These are phyloP conservation scores for Candida coquimbonensis DNA, from an alignment of 805 yeast species.

Conservation along the genomic window DNA sequence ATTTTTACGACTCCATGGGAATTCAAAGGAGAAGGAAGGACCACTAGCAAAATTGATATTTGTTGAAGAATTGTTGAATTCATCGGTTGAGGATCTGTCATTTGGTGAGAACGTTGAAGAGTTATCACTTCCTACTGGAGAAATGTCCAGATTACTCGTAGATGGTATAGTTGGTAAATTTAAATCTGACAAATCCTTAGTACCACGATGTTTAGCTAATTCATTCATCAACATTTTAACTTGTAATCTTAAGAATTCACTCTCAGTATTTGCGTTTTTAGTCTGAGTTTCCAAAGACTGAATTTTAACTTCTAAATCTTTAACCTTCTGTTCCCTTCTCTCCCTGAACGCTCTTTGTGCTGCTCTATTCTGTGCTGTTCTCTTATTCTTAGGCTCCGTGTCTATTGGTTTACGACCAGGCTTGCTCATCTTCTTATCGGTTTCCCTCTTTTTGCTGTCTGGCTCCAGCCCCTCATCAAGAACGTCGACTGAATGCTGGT, in stretches of 20 bases:
- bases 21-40: slow-evolving; percentile 40
- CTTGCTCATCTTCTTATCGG: slow-evolving; percentile 31
- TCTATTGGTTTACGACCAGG: slow-evolving; percentile 80
- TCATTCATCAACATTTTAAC: slow-evolving; percentile 69
- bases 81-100: slow-evolving; percentile 4
- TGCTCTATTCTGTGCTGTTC: slow-evolving; percentile 96
- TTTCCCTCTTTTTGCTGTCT: slow-evolving; percentile 19
- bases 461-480: slow-evolving; percentile 1
- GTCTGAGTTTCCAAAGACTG: slow-evolving; percentile 64
- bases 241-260: slow-evolving; percentile 68
- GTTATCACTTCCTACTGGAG: slow-evolving; percentile 8
- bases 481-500: slow-evolving; percentile 1
- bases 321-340: slow-evolving; percentile 81
- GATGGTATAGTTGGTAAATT: slow-evolving; percentile 16
- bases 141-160: not conserved
- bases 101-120: slow-evolving; percentile 15
- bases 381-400: slow-evolving; percentile 76
- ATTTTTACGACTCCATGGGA: slow-evolving; percentile 40
- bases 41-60: not conserved
- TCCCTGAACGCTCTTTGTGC: slow-evolving; percentile 98
- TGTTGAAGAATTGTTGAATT: slow-evolving; percentile 1
- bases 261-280: slow-evolving; percentile 60
- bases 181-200: slow-evolving; percentile 20
- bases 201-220: slow-evolving; percentile 51
- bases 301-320: slow-evolving; percentile 78